Conservation (phyloP, 192 early-diverging fungal species). For the Coemansia sp. region DNA sequence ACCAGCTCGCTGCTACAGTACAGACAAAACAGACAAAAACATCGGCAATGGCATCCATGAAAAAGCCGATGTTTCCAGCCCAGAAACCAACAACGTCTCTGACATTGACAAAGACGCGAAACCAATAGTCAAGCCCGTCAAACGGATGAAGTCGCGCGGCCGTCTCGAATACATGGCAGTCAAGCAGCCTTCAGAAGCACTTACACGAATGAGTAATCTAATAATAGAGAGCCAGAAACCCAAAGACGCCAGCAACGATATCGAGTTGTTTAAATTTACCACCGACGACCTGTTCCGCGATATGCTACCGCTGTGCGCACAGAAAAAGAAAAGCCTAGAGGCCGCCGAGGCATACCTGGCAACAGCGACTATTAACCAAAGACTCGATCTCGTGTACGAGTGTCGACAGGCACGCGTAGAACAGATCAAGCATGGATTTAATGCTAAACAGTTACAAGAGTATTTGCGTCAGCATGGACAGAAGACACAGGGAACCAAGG, state of each 20-base stretch:
- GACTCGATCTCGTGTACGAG: constrained; percentile 14
- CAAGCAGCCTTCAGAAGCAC: constrained; percentile 25
- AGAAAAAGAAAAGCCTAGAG: constrained; percentile 2
- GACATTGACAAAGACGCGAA: background rate
- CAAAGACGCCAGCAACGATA: constrained; percentile 13
- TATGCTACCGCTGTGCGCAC: constrained; percentile 21
- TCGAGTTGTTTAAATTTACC: constrained; percentile 37
- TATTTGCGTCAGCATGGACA: constrained; percentile 25
- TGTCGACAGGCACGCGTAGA: constrained; percentile 13
- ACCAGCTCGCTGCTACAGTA: background rate
- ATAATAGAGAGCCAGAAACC: constrained; percentile 6
- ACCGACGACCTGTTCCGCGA: constrained; percentile 21
- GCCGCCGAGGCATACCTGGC: constrained; percentile 1
- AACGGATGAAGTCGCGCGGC: constrained; percentile 1
- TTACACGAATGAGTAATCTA: constrained; percentile 16
- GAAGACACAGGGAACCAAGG: constrained; percentile 17
- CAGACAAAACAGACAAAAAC: background rate
- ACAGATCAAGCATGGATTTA: constrained; percentile 18
- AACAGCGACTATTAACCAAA: constrained; percentile 9
- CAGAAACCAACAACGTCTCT: no score
- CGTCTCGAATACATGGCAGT: constrained; percentile 14
- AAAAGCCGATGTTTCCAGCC: background rate
- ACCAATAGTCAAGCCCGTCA: background rate
- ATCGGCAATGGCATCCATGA: no score
- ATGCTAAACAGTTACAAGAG: constrained; percentile 21